Percentiles rank a stretch among this genome's conserved stretches.
phyloP scores from a whole-genome alignment of 2,329 filamentous ascomycete species.

The Trichoderma lentiforme region DNA sequence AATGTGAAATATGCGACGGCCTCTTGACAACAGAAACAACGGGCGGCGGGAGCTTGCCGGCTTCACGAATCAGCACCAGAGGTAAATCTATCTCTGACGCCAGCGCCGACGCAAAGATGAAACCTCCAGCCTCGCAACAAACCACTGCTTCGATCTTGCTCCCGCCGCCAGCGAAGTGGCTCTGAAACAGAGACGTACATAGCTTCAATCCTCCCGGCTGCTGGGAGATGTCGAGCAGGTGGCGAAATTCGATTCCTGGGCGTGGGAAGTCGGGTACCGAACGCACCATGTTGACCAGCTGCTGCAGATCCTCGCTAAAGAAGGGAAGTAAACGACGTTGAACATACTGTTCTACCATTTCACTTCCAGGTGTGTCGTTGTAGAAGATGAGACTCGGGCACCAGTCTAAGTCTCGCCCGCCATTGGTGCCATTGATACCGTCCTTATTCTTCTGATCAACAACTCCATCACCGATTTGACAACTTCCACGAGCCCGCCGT shows the following conservation, averaged over 20 bases:
- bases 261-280: conserved; percentile 49
- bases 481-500: conserved; percentile 35
- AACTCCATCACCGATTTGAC: not conserved
- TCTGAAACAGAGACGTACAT: conserved; percentile 48
- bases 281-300: conserved; percentile 49
- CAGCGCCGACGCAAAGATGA: conserved; percentile 52
- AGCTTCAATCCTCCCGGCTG: conserved; percentile 48
- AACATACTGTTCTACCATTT: conserved; percentile 41
- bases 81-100: conserved; percentile 39
- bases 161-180: conserved; percentile 48
- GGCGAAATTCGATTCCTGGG: conserved; percentile 51
- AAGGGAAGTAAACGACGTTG: conserved; percentile 42
- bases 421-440: not conserved
- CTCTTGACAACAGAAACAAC: conserved; percentile 46
- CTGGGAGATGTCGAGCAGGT: conserved; percentile 55
- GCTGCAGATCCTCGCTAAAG: conserved; percentile 43
- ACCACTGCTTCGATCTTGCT: conserved; percentile 42
- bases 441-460: not conserved
- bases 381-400: conserved; percentile 47
- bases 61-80: conserved; percentile 51
- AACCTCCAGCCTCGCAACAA: conserved; percentile 57
- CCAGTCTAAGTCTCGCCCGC: conserved; percentile 28
- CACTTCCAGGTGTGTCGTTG: conserved; percentile 45
- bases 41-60: conserved; percentile 58
- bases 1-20: conserved; percentile 53